phyloP scores from a whole-genome alignment of 2,329 filamentous ascomycete genomes.

The Alternaria sp. region DNA sequence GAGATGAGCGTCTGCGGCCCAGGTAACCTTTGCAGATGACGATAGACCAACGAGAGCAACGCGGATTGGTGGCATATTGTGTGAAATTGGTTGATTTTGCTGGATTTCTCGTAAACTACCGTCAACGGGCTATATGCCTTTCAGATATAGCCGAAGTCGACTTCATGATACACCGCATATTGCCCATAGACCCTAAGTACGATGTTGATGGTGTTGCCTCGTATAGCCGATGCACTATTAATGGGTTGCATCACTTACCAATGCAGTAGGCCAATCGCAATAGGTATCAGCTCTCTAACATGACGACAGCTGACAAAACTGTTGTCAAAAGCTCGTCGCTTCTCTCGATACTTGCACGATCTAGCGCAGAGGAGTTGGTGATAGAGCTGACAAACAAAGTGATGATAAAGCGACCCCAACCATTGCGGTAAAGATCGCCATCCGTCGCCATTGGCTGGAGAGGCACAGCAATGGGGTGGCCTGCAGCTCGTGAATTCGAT shows the following conservation, averaged over 20 bases:
- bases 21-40: slow-evolving; percentile 57
- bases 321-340: no score
- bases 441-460: background rate
- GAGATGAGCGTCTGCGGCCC: slow-evolving; percentile 64
- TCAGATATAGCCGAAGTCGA: background rate
- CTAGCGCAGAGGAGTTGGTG: background rate
- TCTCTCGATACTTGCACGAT: no score
- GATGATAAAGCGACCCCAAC: background rate
- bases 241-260: background rate
- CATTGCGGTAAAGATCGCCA: background rate
- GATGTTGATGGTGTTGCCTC: background rate
- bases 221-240: background rate
- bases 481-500: background rate
- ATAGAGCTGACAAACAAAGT: background rate
- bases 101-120: background rate
- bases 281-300: no score
- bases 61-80: slow-evolving; percentile 59
- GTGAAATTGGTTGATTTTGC: background rate
- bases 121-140: background rate
- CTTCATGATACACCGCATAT: background rate
- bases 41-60: slow-evolving; percentile 66
- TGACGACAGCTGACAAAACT: background rate
- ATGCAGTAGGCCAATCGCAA: background rate
- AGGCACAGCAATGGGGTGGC: background rate
- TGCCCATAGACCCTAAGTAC: background rate